These are phyloP conservation scores for Cryptococcus amylolentus DNA, from an alignment of 1,284 basidiomycete genomes.

Conservation along the genomic window DNA sequence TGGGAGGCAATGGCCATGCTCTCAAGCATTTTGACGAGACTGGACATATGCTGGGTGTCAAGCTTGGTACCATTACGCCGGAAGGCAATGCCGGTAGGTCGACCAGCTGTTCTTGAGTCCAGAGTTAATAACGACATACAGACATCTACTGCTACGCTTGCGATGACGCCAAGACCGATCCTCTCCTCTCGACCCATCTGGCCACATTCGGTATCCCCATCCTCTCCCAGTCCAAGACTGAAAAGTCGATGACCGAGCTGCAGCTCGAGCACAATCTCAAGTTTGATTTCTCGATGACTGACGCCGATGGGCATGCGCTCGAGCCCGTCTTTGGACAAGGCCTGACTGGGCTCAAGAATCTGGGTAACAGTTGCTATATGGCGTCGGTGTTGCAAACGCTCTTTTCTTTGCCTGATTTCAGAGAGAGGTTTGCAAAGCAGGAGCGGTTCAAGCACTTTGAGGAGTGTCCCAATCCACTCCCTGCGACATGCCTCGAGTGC, in stretches of 20 bases:
- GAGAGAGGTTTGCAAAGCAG: conserved; percentile 64
- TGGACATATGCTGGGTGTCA: conserved; percentile 80
- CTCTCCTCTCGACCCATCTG: conserved; percentile 71
- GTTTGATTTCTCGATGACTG: conserved; percentile 91
- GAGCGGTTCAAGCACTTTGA: conserved; percentile 59
- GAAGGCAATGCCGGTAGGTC: conserved; percentile 81
- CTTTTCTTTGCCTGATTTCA: conserved; percentile 77
- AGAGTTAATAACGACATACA: conserved; percentile 34
- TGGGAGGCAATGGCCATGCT: conserved; percentile 87
- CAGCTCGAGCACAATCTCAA: conserved; percentile 96
- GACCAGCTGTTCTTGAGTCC: background rate
- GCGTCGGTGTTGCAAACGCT: conserved; percentile 86
- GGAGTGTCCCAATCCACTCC: conserved; percentile 65
- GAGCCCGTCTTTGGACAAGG: conserved; percentile 86
- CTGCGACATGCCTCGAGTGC: conserved; percentile 86
- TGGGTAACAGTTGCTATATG: conserved; percentile 99
- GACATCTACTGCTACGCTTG: conserved; percentile 95
- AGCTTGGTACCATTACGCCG: conserved; percentile 93
- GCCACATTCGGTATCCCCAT: conserved; percentile 84
- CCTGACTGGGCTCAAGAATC: conserved; percentile 82
- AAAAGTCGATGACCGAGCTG: conserved; percentile 95
- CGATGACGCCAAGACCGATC: conserved; percentile 81
- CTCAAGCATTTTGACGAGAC: conserved; percentile 74
- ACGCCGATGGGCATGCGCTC: conserved; percentile 82
- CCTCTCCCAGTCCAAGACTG: conserved; percentile 79